Base-by-base conservation (phyloP, 2,329 filamentous ascomycete genomes). In the Monosporascus sp. region DNA sequence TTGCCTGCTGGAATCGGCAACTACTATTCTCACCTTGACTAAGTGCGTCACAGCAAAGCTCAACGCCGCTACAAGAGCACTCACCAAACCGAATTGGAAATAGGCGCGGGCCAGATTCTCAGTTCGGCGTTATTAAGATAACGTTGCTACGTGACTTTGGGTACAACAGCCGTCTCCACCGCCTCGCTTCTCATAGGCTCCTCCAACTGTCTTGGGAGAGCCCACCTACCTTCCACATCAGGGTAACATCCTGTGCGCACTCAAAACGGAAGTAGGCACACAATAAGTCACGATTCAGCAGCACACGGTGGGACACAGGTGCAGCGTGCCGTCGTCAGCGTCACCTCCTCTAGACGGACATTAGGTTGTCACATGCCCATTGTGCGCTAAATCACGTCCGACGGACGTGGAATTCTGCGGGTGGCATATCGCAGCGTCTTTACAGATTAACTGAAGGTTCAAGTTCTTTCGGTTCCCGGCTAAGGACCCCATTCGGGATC, bases 161-260 rank as follows among this genome's bases (percentile, higher is more conserved):
- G 19, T 38, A 40, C 53, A 34, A 24, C 20, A 34, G 27, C n/a
- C 44, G 41, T 31, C 43, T 27, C 43, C 43, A 46, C 50, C 52
- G 52, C 55, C 55, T 55, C 54, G 53, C 53, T 57, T 55, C 56
- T 62, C 52, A 61, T 53, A 62, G 60, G 61, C 57, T 65, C 61
- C 61, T 48, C 62, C 60, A 60, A 56, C 59, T 57, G 59, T 63
- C 53, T 65, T 60, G 60, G 59, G 54, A 58, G 50, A 60, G 49
- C 40, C 53, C 47, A 60, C 58, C 58, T 62, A 68, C 66, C 66
- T 67, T 65, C 64, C 66, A 55, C 62, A 66, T 64, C 55, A 61
- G 63, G 66, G 60, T 59, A 58, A 57, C 62, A 64, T 64, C 54
- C 56, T 63, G 58, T 59, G 54, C 56, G 52, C 56, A 56, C 59